A percentile compares a stretch with the other conserved stretches of the same genome.
These are phyloP conservation scores for Colletotrichum higginsianum DNA, from an alignment of 2,329 filamentous ascomycete genomes.

Conservation along the genomic window DNA sequence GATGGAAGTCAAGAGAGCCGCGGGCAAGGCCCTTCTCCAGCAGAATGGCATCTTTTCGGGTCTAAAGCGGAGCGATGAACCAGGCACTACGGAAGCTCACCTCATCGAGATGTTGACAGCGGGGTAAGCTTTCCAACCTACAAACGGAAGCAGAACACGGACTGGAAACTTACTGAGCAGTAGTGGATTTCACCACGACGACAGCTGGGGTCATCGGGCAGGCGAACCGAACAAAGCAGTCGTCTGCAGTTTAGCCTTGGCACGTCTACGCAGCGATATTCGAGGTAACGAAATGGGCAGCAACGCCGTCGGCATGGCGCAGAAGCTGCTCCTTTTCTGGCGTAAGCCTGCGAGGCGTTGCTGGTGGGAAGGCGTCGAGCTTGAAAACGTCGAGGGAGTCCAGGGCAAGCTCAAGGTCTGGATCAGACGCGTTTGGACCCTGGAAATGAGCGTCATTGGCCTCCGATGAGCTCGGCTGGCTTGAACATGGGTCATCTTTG, in stretches of 20 bases:
- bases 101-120: slow-evolving; percentile 99
- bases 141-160: neutral
- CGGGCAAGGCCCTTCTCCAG: slow-evolving; percentile 85
- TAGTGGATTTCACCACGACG: slow-evolving; percentile 96
- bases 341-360: slow-evolving; percentile 95
- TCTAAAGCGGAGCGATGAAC: slow-evolving; percentile 93
- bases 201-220: slow-evolving; percentile 96
- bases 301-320: slow-evolving; percentile 95
- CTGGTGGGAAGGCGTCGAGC: slow-evolving; percentile 99
- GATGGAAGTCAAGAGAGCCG: slow-evolving; percentile 95
- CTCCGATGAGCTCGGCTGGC: slow-evolving; percentile 69
- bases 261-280: slow-evolving; percentile 92
- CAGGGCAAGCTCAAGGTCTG: slow-evolving; percentile 96
- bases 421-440: slow-evolving; percentile 97
- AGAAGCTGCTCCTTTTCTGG: slow-evolving; percentile 98
- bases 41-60: slow-evolving; percentile 98
- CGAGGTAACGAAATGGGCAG: slow-evolving; percentile 82
- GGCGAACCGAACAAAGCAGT: slow-evolving; percentile 98
- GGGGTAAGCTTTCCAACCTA: slow-evolving; percentile 76
- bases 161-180: slow-evolving; percentile 33
- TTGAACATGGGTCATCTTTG: neutral
- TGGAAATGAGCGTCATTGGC: slow-evolving; percentile 97
- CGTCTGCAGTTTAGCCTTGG: slow-evolving; percentile 95
- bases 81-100: slow-evolving; percentile 96
- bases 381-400: slow-evolving; percentile 90